Evolutionary conservation across 495 filamentous ascomycete species (phyloP), one percentile per base, ranked within the genome.

Genomic region (Usnea hakonensis): DNA sequence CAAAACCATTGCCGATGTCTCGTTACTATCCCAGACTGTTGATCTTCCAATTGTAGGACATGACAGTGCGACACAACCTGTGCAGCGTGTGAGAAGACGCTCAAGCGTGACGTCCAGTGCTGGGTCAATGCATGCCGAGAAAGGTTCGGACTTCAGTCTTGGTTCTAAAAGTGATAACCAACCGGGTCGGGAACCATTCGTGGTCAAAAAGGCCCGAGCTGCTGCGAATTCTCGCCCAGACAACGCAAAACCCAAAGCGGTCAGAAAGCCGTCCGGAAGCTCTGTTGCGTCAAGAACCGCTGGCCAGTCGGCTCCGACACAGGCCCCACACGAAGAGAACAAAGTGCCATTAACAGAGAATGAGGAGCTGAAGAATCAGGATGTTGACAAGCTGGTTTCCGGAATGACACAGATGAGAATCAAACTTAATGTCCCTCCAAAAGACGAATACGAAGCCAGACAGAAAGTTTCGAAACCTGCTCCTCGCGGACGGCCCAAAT

Each of bases 381-480:
- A 81, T 46, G 70, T 92, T 26, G 87, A 92, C 55, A 76, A 73
- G 26, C 73, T 94, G 36, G 80, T 87, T 0, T 76, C 79, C n/a
- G 83, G 83, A 16, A 79, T 93, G 71, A 86, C 86, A 67, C 88
- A 85, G 65, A 71, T 79, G 63, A 76, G 73, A 35, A 85, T 95
- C 65, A 92, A 87, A 67, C 77, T 95, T 54, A 89, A 85, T 48
- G 77, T 93, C 44, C 78, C 89, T 0, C 83, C 87, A 0, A 83
- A 86, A 30, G 85, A 90, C 61, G 86, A 90, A 68, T 80, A 86
- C 59, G 87, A 88, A 38, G 81, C 81, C 8, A 75, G 79, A 36
- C 80, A 84, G 67, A 73, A 71, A 33, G 74, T 77, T 55, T 69
- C 72, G 10, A 73, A 68, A 40, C 33, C 60, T 56, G 55, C 66